Evolutionary conservation across 140 eudicot species (phyloP).

Genomic region (Senecio squalidus): DNA sequence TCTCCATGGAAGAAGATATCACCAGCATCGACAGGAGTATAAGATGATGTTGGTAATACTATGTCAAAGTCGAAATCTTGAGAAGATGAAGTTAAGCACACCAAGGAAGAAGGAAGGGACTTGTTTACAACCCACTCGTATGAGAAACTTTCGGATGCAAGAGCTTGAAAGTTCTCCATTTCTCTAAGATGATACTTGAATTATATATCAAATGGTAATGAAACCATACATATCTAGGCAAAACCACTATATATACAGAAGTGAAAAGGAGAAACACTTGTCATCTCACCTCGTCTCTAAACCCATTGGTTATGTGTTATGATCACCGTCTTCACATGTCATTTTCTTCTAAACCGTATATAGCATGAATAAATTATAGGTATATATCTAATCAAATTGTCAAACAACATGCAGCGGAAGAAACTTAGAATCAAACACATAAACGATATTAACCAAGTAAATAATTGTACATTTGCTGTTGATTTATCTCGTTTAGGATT

Average conservation of each 20-base stretch:
- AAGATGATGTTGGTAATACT: slow-evolving; percentile 5
- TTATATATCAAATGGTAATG: not conserved
- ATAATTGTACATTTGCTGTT: too few species aligned
- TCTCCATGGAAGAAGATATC: slow-evolving; percentile 17
- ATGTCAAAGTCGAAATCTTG: slow-evolving; percentile 18
- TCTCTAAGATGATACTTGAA: not conserved
- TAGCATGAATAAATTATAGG: not conserved
- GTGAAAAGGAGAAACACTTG: not conserved
- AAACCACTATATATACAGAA: slow-evolving; percentile 6
- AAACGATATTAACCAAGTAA: too few species aligned
- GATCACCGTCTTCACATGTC: not conserved
- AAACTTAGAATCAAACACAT: too few species aligned
- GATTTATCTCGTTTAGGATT: too few species aligned
- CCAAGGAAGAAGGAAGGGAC: slow-evolving; percentile 19
- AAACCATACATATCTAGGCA: not conserved
- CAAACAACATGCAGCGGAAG: too few species aligned
- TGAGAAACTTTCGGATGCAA: slow-evolving; percentile 21
- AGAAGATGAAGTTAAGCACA: slow-evolving; percentile 13
- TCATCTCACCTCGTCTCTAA: not conserved
- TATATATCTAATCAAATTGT: too few species aligned
- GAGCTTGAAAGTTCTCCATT: slow-evolving; percentile 22
- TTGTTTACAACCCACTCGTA: slow-evolving; percentile 20
- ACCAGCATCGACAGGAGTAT: slow-evolving; percentile 14
- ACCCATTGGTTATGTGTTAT: not conserved
- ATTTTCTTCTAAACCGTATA: not conserved